phyloP scores from a whole-genome alignment of 768 basidiomycete species.

The Tylopilus rubrobrunneus region DNA sequence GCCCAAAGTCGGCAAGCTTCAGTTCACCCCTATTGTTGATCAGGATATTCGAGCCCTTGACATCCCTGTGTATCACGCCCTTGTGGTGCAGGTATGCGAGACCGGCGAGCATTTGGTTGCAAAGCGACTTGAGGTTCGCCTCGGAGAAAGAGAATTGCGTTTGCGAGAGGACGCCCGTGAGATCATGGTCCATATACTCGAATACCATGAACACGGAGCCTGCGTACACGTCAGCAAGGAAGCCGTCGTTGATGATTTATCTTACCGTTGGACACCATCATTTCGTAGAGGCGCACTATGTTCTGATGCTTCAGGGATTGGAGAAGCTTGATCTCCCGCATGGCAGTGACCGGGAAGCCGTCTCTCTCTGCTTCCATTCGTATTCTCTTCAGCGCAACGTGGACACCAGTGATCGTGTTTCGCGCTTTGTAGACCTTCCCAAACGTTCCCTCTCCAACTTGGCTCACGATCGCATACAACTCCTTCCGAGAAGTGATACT shows the following conservation, averaged over 20 bases:
- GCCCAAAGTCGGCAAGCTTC: constrained; percentile 95
- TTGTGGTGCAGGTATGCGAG: constrained; percentile 94
- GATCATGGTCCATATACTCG: constrained; percentile 98
- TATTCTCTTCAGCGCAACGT: constrained; percentile 93
- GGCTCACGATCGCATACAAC: constrained; percentile 81
- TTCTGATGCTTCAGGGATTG: constrained; percentile 90
- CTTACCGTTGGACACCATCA: constrained; percentile 97
- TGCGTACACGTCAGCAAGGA: constrained; percentile 31
- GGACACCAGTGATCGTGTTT: constrained; percentile 67
- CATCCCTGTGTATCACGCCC: constrained; percentile 95
- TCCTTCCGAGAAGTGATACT: constrained; percentile 40
- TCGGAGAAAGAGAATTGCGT: constrained; percentile 79
- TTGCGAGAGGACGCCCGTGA: constrained; percentile 92
- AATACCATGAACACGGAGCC: constrained; percentile 99
- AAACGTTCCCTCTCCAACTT: constrained; percentile 98
- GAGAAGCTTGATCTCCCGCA: constrained; percentile 97
- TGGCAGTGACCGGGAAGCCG: constrained; percentile 98
- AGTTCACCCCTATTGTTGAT: constrained; percentile 88
- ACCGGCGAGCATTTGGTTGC: constrained; percentile 92
- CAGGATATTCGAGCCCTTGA: constrained; percentile 98
- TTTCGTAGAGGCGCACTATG: constrained; percentile 86
- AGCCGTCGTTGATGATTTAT: background rate
- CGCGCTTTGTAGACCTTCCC: constrained; percentile 97
- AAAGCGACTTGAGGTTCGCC: constrained; percentile 93
- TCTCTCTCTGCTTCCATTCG: constrained; percentile 97